phyloP scores from a whole-genome alignment of 2,329 filamentous ascomycete genomes.

The Chaetothyriales sp. region DNA sequence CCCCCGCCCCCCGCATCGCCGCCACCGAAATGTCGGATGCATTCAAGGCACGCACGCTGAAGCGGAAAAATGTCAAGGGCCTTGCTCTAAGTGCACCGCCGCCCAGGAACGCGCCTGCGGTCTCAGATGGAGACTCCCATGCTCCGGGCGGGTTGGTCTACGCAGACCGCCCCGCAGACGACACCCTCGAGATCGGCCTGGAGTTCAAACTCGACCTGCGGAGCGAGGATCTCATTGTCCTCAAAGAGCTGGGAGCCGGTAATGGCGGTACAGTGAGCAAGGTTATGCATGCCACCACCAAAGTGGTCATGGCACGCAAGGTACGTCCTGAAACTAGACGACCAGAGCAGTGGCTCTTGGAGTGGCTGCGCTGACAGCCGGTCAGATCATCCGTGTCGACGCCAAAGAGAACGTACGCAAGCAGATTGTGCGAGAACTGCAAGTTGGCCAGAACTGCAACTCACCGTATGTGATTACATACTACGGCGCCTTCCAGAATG shows the following conservation, averaged over 20 bases:
- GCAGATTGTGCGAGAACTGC: constrained; percentile 88
- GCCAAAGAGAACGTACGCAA: constrained; percentile 95
- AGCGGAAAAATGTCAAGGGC: constrained; percentile 97
- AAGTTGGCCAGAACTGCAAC: constrained; percentile 97
- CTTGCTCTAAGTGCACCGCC: constrained; percentile 70
- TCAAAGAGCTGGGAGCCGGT: constrained; percentile 88
- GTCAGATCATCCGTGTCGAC: constrained; percentile 88
- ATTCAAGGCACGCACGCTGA: constrained; percentile 64
- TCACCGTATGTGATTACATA: constrained; percentile 95
- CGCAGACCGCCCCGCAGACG: constrained; percentile 43
- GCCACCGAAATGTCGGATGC: constrained; percentile 38
- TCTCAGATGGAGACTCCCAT: constrained; percentile 56
- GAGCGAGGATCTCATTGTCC: constrained; percentile 77
- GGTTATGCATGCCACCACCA: constrained; percentile 84
- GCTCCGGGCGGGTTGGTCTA: constrained; percentile 44
- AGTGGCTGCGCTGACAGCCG: background rate
- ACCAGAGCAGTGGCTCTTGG: background rate
- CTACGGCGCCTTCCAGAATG: constrained; percentile 92
- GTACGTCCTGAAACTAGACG: constrained; percentile 32
- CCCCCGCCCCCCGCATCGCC: background rate
- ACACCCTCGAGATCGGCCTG: constrained; percentile 84
- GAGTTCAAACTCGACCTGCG: constrained; percentile 89
- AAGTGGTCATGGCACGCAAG: constrained; percentile 96
- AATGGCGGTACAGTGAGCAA: constrained; percentile 98
- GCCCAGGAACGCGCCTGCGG: constrained; percentile 51